A percentile compares a stretch with the other conserved stretches of the same genome.
phyloP scores from a whole-genome alignment of 305 asterid genomes.

The Caryopteris hybrid region DNA sequence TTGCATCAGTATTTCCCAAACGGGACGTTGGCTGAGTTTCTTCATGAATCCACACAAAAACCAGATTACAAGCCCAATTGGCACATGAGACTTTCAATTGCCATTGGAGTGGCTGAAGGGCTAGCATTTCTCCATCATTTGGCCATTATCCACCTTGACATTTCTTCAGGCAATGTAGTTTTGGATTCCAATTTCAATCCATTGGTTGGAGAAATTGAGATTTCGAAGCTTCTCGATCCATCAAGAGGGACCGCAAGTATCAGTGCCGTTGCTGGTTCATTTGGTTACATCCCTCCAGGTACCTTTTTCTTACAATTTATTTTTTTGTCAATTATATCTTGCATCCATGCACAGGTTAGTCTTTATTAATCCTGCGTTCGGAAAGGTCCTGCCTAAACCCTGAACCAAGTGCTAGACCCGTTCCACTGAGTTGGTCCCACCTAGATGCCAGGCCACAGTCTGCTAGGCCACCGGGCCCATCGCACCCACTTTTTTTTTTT shows the following conservation, averaged over 20 bases:
- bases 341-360: not conserved
- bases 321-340: not conserved
- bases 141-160: slow-evolving; percentile 91
- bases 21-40: slow-evolving; percentile 71
- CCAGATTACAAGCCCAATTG: slow-evolving; percentile 73
- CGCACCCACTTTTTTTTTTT: no score
- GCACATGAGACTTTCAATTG: slow-evolving; percentile 77
- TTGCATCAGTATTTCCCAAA: slow-evolving; percentile 56
- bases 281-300: slow-evolving; percentile 99
- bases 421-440: no score
- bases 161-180: slow-evolving; percentile 78
- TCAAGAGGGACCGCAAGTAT: slow-evolving; percentile 94
- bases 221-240: slow-evolving; percentile 92
- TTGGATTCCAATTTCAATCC: slow-evolving; percentile 78
- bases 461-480: no score
- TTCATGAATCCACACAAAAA: slow-evolving; percentile 45
- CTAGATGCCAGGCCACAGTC: no score
- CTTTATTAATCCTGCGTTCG: no score
- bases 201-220: slow-evolving; percentile 82
- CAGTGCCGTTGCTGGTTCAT: slow-evolving; percentile 98
- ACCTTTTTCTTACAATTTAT: not conserved
- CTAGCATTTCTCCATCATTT: slow-evolving; percentile 80
- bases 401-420: no score
- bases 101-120: slow-evolving; percentile 94
- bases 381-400: no score